Conservation (phyloP, 2,329 filamentous ascomycete genomes). For the Hansfordia pulvinata region DNA sequence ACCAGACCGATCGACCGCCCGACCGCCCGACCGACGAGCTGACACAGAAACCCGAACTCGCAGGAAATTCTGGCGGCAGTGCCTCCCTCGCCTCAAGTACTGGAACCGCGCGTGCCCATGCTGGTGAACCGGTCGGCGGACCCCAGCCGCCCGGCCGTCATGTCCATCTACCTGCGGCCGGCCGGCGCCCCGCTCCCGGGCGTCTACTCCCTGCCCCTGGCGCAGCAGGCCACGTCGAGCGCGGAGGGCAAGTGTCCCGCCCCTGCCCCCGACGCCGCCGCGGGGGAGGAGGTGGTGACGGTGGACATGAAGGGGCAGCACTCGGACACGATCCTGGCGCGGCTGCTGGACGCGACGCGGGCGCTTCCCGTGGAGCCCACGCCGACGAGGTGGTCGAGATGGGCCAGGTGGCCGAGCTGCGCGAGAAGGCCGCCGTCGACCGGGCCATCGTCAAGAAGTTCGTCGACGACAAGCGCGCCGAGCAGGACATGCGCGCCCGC, state of each 20-base stretch:
- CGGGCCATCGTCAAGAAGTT: slow-evolving; percentile 36
- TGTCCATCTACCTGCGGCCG: slow-evolving; percentile 52
- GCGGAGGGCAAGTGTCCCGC: slow-evolving; percentile 28
- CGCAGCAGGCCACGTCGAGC: slow-evolving; percentile 31
- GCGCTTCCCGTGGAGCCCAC: slow-evolving; percentile 43
- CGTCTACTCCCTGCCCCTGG: slow-evolving; percentile 9
- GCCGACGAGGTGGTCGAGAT: slow-evolving; percentile 46
- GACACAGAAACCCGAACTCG: too few species aligned
- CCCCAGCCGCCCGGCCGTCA: slow-evolving; percentile 39
- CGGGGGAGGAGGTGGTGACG: slow-evolving; percentile 34
- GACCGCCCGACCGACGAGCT: too few species aligned
- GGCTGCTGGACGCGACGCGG: slow-evolving; percentile 48
- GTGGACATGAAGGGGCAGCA: slow-evolving; percentile 52
- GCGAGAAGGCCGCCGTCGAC: slow-evolving; percentile 37
- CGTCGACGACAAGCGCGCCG: slow-evolving; percentile 43
- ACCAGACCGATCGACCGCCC: too few species aligned
- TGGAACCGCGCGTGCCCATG: slow-evolving; percentile 84
- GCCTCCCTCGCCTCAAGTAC: slow-evolving; percentile 80
- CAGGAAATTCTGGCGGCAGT: slow-evolving; percentile 81
- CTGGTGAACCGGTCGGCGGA: slow-evolving; percentile 57
- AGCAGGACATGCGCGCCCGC: slow-evolving; percentile 42
- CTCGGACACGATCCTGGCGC: slow-evolving; percentile 47
- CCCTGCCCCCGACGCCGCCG: slow-evolving; percentile 31
- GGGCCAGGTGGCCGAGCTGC: slow-evolving; percentile 39
- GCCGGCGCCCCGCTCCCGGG: slow-evolving; percentile 7